phyloP scores from a whole-genome alignment of 495 filamentous ascomycete genomes.

The Lasiosphaeriaceae sp. region DNA sequence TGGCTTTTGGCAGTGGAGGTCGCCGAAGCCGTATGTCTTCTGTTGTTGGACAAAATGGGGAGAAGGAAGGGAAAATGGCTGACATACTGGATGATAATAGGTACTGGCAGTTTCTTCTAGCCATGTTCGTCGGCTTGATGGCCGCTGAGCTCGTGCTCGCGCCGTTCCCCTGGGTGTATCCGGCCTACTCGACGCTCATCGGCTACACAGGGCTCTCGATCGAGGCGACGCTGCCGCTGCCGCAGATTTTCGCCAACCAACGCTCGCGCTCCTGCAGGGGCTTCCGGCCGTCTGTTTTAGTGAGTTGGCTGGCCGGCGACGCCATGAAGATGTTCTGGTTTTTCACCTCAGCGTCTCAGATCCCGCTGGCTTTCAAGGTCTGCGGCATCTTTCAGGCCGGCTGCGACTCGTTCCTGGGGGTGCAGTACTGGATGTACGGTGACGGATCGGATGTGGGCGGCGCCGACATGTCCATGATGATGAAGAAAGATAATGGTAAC shows the following conservation, averaged over 20 bases:
- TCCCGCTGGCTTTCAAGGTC: conserved; percentile 85
- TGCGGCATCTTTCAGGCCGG: conserved; percentile 88
- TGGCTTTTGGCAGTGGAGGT: conserved; percentile 92
- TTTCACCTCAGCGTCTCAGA: conserved; percentile 65
- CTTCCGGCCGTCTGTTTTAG: conserved; percentile 81
- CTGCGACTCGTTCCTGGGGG: conserved; percentile 77
- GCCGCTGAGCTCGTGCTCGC: conserved; percentile 70
- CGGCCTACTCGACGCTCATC: conserved; percentile 64
- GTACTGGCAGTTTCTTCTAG: conserved; percentile 84
- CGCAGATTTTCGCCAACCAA: conserved; percentile 81
- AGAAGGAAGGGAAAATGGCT: conserved; percentile 2
- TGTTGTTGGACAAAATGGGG: background rate
- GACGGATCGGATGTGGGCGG: conserved; percentile 33
- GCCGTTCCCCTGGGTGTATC: conserved; percentile 52
- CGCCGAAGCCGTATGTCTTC: conserved; percentile 64
- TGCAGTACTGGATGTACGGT: conserved; percentile 84
- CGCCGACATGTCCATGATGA: conserved; percentile 1
- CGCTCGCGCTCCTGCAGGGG: conserved; percentile 78
- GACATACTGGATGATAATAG: conserved; percentile 34
- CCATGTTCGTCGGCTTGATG: conserved; percentile 61
- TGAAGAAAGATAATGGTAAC: conserved; percentile 17
- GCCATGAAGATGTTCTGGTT: conserved; percentile 96
- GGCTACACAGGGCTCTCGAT: conserved; percentile 83
- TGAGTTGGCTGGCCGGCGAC: conserved; percentile 87
- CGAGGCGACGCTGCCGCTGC: conserved; percentile 85